A percentile compares a stretch with the other conserved stretches of the same genome.
phyloP scores from a whole-genome alignment of 371 early-diverging fungal genomes.

The Circinella umbellata region DNA sequence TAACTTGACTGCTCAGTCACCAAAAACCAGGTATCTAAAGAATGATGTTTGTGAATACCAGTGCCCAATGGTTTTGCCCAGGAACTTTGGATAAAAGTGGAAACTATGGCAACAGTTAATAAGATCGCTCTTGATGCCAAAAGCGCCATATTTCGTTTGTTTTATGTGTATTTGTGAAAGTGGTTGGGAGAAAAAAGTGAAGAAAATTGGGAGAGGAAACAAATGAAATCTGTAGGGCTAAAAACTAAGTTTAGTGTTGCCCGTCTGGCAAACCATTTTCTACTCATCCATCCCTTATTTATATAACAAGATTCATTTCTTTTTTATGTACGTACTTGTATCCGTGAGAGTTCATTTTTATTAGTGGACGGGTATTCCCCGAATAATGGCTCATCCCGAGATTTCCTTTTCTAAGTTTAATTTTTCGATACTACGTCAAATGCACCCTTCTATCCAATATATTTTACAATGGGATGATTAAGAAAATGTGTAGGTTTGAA shows the following conservation, averaged over 20 bases:
- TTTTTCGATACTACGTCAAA: no score
- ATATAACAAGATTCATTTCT: not conserved
- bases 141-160: not conserved
- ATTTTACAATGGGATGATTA: no score
- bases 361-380: no score
- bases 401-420: no score
- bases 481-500: no score
- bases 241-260: no score
- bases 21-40: slow-evolving; percentile 34
- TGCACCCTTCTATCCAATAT: no score
- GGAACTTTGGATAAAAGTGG: not conserved
- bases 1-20: slow-evolving; percentile 34
- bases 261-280: no score
- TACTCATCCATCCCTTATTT: not conserved
- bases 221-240: no score
- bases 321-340: not conserved
- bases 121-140: not conserved
- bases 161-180: not conserved
- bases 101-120: not conserved
- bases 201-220: no score
- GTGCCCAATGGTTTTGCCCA: not conserved
- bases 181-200: not conserved
- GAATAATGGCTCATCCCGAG: no score
- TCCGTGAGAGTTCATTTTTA: not conserved
- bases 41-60: slow-evolving; percentile 29